These are phyloP conservation scores for Beauveria medogensis DNA, from an alignment of 2,329 filamentous ascomycete genomes.

Conservation along the genomic window DNA sequence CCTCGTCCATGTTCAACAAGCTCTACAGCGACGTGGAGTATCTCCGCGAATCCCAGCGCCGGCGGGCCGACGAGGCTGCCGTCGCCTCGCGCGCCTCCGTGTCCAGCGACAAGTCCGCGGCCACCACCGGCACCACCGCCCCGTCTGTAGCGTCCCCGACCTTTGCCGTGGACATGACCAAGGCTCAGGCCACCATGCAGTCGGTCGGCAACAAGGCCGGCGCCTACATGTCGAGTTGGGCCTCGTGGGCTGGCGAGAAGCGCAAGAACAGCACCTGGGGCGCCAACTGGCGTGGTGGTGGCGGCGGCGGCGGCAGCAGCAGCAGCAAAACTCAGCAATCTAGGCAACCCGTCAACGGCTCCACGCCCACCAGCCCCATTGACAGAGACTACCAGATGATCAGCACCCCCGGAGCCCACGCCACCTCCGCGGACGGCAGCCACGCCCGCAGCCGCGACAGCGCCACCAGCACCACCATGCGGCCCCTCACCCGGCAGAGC, in stretches of 20 bases:
- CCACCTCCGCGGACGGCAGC: slow-evolving; percentile 22
- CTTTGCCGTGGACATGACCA: slow-evolving; percentile 25
- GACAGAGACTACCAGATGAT: slow-evolving; percentile 30
- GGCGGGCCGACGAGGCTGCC: slow-evolving; percentile 30
- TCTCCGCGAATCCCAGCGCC: slow-evolving; percentile 38
- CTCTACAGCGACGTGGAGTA: slow-evolving; percentile 84
- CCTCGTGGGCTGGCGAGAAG: slow-evolving; percentile 67
- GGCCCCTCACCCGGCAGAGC: slow-evolving; percentile 32
- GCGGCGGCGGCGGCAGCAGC: slow-evolving; percentile 19
- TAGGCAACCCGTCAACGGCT: slow-evolving; percentile 23
- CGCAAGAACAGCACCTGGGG: slow-evolving; percentile 47
- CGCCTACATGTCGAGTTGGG: slow-evolving; percentile 62
- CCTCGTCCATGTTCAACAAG: slow-evolving; percentile 77
- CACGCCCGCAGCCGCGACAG: slow-evolving; percentile 6
- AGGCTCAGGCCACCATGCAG: slow-evolving; percentile 37
- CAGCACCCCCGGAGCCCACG: slow-evolving; percentile 22
- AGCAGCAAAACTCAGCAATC: slow-evolving; percentile 24
- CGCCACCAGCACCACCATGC: slow-evolving; percentile 11
- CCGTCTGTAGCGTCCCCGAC: slow-evolving; percentile 14
- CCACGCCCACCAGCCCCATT: slow-evolving; percentile 29
- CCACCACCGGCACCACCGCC: slow-evolving; percentile 16
- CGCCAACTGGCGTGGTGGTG: slow-evolving; percentile 26
- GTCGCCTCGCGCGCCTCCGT: slow-evolving; percentile 14
- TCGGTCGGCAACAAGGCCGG: slow-evolving; percentile 49
- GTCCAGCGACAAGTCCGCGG: slow-evolving; percentile 17